phyloP scores from a whole-genome alignment of 2,329 filamentous ascomycete genomes.

The Penicillium sp. region DNA sequence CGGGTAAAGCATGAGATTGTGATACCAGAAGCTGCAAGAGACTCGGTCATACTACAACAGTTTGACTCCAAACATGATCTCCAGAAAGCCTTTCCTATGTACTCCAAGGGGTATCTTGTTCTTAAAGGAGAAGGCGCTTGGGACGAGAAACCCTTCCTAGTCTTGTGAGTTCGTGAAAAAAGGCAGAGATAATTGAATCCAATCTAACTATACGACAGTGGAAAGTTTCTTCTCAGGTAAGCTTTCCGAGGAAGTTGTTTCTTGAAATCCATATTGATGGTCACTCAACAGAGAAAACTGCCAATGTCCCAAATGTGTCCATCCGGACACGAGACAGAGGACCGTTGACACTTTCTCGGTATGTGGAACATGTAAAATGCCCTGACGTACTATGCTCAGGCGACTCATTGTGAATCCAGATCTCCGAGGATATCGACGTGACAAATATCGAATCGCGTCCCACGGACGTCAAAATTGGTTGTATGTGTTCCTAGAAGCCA shows the following conservation, averaged over 20 bases:
- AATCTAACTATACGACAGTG: slow-evolving; percentile 1
- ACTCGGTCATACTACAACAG: neutral
- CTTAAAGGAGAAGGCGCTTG: neutral
- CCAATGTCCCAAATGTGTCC: slow-evolving; percentile 65
- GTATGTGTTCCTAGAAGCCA: slow-evolving; percentile 37
- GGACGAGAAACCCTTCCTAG: neutral
- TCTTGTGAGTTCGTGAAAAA: neutral
- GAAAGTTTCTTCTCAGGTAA: slow-evolving; percentile 21
- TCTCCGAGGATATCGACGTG: slow-evolving; percentile 50
- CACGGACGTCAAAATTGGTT: slow-evolving; percentile 49
- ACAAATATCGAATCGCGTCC: slow-evolving; percentile 12
- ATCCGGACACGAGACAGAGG: slow-evolving; percentile 69
- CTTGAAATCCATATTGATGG: neutral
- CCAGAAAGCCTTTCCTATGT: neutral
- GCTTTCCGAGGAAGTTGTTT: neutral
- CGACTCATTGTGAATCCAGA: slow-evolving; percentile 34
- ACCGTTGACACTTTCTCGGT: slow-evolving; percentile 68
- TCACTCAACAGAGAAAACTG: slow-evolving; percentile 65
- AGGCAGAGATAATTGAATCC: neutral
- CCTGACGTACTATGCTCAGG: rapidly evolving
- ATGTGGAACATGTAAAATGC: slow-evolving; percentile 17
- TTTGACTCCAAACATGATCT: neutral
- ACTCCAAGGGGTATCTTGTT: neutral
- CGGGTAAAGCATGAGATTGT: neutral
- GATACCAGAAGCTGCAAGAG: neutral